These are phyloP conservation scores for Dothiorella sarmentorum DNA, from an alignment of 2,329 filamentous ascomycete species.

Conservation along the genomic window DNA sequence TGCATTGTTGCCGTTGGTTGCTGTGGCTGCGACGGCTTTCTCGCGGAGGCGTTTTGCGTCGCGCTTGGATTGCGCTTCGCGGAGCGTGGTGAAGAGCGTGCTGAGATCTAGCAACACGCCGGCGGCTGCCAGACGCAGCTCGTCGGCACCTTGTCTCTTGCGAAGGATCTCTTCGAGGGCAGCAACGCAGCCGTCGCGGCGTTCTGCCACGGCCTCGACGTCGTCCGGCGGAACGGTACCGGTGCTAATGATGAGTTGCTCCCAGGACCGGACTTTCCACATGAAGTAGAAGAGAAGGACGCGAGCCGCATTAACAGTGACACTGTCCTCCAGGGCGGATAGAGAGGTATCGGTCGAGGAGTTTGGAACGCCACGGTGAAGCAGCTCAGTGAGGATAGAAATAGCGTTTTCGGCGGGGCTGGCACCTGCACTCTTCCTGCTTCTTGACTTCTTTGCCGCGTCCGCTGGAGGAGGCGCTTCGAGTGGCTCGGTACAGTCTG, in stretches of 20 bases:
- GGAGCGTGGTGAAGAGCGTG: slow-evolving; percentile 72
- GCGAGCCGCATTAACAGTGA: slow-evolving; percentile 73
- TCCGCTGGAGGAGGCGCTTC: slow-evolving; percentile 53
- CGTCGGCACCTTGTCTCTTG: slow-evolving; percentile 63
- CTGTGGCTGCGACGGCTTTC: background rate
- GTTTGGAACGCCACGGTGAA: slow-evolving; percentile 67
- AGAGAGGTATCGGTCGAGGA: slow-evolving; percentile 65
- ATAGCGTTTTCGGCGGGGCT: slow-evolving; percentile 46
- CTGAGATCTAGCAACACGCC: slow-evolving; percentile 79
- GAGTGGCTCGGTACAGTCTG: slow-evolving; percentile 71
- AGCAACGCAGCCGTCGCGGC: slow-evolving; percentile 51
- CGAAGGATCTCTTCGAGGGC: slow-evolving; percentile 50
- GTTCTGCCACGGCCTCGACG: slow-evolving; percentile 54
- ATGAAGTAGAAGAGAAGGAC: slow-evolving; percentile 85
- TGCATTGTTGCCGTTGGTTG: slow-evolving; percentile 27
- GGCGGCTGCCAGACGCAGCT: slow-evolving; percentile 71
- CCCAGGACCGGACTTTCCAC: slow-evolving; percentile 71
- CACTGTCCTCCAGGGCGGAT: slow-evolving; percentile 74
- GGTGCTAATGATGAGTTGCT: slow-evolving; percentile 34
- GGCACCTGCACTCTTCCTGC: slow-evolving; percentile 17
- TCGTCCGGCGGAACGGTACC: slow-evolving; percentile 53
- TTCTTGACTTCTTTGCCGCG: slow-evolving; percentile 37
- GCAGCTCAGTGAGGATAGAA: slow-evolving; percentile 67
- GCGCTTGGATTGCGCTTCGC: slow-evolving; percentile 37
- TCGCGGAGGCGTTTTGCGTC: slow-evolving; percentile 17